Evolutionary conservation across 148 eudicot genomes (phyloP), one percentile per base, ranked within the genome.

Genomic region (Heliamphora exappendiculata): DNA sequence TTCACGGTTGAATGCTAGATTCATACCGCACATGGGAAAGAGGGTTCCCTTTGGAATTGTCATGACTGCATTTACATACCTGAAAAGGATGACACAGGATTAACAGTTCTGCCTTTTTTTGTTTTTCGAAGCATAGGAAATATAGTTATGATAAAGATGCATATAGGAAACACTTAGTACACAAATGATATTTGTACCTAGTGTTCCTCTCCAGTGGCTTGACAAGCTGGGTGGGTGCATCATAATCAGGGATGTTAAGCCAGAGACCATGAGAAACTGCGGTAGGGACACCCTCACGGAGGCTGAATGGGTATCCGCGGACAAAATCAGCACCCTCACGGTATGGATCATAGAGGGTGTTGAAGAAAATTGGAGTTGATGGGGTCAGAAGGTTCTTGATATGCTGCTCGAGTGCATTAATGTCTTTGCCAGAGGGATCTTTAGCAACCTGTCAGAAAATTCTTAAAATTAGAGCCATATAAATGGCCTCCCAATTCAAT

Each of bases 21-120:
- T 89, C 93, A 87, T 89, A 50, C 91, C 90, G 39, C 92, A 89
- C 92, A 89, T 89, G 55, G 92, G 92, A 74, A 87, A 87, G 73
- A 86, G 81, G 37, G 91, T 88, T 20, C 88, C 81, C 79, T 86
- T 86, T 28, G 91, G 91, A 37, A 88, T 88, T 41, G 91, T 86
- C 78, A 89, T 24, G 51, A 89, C 87, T 0, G 88, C 84, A 84
- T 89, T 85, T 60, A 89, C 93, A 86, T 83, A 89, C 83, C 93
- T 89, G 36, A 34, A 4, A 28, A 33, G 24, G 74, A 33, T n/a
- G 36, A 60, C 51, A 55, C 17, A 44, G 42, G 33, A 24, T 49
- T 17, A 70, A 34, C n/a, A 37, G 74, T n/a, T n/a, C n/a, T n/a
- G n/a, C n/a, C n/a, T n/a, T n/a, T n/a, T n/a, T n/a, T n/a, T n/a